Conservation (phyloP, 495 filamentous ascomycete genomes). For the Delitschia confertaspora region DNA sequence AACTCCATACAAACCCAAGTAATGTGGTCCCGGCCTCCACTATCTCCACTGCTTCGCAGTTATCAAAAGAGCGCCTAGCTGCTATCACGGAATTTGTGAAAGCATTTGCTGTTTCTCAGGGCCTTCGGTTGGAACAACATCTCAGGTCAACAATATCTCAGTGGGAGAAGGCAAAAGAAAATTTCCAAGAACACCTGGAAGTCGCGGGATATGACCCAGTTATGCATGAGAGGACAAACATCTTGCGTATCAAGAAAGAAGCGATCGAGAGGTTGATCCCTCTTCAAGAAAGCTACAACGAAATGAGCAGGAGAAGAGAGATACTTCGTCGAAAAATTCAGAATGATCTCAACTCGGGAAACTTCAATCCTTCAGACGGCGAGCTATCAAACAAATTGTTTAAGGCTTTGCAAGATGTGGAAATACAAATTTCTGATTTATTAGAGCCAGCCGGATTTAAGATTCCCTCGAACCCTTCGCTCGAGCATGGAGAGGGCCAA, state of each 20-base stretch:
- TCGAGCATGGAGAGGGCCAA: neutral
- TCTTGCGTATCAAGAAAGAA: slow-evolving; percentile 6
- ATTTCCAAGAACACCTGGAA: slow-evolving; percentile 6
- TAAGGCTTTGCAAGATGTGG: slow-evolving; percentile 14
- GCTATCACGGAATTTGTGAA: slow-evolving; percentile 6
- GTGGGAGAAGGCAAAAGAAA: slow-evolving; percentile 8
- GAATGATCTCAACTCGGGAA: slow-evolving; percentile 9
- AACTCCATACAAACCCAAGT: neutral
- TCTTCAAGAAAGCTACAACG: slow-evolving; percentile 1
- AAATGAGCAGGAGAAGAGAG: slow-evolving; percentile 7
- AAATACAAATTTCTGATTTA: slow-evolving; percentile 5
- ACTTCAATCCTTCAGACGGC: slow-evolving; percentile 1
- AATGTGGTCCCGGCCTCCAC: neutral
- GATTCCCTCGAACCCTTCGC: neutral
- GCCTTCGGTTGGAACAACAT: slow-evolving; percentile 4
- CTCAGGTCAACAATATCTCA: neutral
- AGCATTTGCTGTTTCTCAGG: slow-evolving; percentile 6
- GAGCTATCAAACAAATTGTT: slow-evolving; percentile 7
- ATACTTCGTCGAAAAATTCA: slow-evolving; percentile 9
- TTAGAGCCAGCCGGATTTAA: slow-evolving; percentile 8
- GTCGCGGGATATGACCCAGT: neutral
- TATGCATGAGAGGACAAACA: slow-evolving; percentile 2
- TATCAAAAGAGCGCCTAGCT: slow-evolving; percentile 7
- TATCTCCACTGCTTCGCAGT: slow-evolving; percentile 1
- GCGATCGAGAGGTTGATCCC: slow-evolving; percentile 7